Evolutionary conservation across 139 green algal genomes (phyloP), one percentile per base, ranked within the genome.

Genomic region (Spirogloea muscicola): DNA sequence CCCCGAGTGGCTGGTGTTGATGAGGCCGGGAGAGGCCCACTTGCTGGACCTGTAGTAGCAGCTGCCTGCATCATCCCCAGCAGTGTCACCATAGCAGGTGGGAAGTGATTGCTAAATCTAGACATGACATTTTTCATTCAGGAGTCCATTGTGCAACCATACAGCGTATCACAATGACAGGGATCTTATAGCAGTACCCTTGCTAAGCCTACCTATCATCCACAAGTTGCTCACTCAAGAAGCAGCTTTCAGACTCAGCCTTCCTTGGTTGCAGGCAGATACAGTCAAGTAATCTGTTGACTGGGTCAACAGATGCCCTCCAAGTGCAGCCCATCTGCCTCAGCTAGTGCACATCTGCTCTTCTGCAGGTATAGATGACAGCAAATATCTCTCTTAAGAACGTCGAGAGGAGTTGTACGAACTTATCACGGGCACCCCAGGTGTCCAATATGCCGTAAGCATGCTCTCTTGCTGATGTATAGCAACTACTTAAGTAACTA

Each of bases 41-140:
- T 97, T 37, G 92, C 92, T 21, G 93, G 93, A 3, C 93, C 93
- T 1, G 93, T 97, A 9, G 91, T 97, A 39, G 90, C 82, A 29
- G 81, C 82, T 10, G 81, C 81, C 25, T 84, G 74, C 55, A 42
- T 84, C 21, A 46, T 86, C 1, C 76, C 76, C 13, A 9, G 60
- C 16, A 60, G 73, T 66, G 39, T 72, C 16, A n/a, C 63, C 29
- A 61, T 85, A 29, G 33, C 69, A 29, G 66, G 75, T 79, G 34
- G 21, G 44, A n/a, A n/a, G n/a, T n/a, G n/a, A n/a, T n/a, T n/a
- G n/a, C n/a, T n/a, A n/a, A n/a, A n/a, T n/a, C n/a, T n/a, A n/a
- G n/a, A 37, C 6, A 21, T 60, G 59, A 21, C 59, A 64, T 39
- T 13, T 16, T 64, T 64, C 13, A 64, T 64, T 10, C 29, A 36